These are phyloP conservation scores for Protostelium mycophagum DNA, from an alignment of 78 protist genomes.

Conservation along the genomic window DNA sequence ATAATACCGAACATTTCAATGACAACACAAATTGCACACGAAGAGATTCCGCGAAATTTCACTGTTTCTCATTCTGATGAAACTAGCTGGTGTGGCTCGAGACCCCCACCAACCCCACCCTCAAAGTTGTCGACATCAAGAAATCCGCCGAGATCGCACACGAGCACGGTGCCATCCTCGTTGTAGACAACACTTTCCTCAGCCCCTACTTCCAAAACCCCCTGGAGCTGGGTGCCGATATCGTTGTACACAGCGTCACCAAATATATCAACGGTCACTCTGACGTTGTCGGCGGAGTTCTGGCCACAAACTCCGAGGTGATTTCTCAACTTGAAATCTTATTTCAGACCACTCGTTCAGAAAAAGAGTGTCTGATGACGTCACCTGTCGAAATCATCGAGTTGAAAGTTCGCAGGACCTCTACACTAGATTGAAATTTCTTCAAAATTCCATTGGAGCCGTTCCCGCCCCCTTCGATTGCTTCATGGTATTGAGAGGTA, in stretches of 20 bases:
- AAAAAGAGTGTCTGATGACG: no score
- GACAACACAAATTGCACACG: no score
- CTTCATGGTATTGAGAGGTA: slow-evolving; percentile 78
- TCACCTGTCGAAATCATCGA: not conserved
- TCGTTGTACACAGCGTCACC: slow-evolving; percentile 88
- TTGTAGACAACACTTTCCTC: slow-evolving; percentile 91
- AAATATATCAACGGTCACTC: slow-evolving; percentile 92
- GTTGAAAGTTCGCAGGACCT: slow-evolving; percentile 15
- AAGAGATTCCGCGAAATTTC: no score
- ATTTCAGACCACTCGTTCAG: not conserved
- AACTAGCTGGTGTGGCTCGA: slow-evolving; percentile 84
- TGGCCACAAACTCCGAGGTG: slow-evolving; percentile 32
- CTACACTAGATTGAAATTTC: slow-evolving; percentile 39
- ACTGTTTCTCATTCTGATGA: not conserved
- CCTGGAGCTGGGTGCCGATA: slow-evolving; percentile 88
- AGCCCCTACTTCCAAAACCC: slow-evolving; percentile 88
- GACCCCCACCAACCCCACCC: slow-evolving; percentile 92
- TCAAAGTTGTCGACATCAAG: slow-evolving; percentile 72
- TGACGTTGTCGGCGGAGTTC: slow-evolving; percentile 83
- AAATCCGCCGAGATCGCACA: slow-evolving; percentile 71
- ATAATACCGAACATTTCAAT: slow-evolving; percentile 23
- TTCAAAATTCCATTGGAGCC: slow-evolving; percentile 77
- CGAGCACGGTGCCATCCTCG: slow-evolving; percentile 51
- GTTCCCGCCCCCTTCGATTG: slow-evolving; percentile 86
- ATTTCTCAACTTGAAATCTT: no score